These are phyloP conservation scores for Agrocybe praecox DNA, from an alignment of 768 basidiomycete genomes.

Conservation along the genomic window DNA sequence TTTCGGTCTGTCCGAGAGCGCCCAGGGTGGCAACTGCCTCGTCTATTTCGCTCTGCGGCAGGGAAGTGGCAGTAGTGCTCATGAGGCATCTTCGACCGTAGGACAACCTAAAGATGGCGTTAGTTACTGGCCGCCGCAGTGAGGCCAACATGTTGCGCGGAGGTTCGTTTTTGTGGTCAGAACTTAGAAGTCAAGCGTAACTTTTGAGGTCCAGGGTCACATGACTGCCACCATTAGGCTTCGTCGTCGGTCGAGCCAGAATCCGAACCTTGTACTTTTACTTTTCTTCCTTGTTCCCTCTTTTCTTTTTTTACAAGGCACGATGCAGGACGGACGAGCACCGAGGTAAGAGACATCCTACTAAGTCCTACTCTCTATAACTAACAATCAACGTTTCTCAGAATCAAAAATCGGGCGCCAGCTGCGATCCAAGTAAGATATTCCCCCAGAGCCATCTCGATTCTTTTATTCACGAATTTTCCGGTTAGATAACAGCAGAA, in stretches of 20 bases:
- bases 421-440: conserved; percentile 80
- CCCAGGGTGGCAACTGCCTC: not conserved
- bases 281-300: not conserved
- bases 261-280: not conserved
- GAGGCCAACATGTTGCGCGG: not conserved
- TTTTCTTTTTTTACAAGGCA: not conserved
- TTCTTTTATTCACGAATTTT: conserved; percentile 5
- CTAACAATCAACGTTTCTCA: conserved; percentile 26
- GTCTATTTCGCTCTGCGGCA: not conserved
- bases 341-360: conserved; percentile 63
- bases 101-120: not conserved
- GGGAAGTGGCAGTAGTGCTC: not conserved
- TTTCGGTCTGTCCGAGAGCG: not conserved
- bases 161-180: not conserved
- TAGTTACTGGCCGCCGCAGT: not conserved
- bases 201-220: not conserved
- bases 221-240: not conserved
- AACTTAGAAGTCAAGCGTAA: not conserved
- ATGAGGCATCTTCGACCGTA: not conserved
- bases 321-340: conserved; percentile 81
- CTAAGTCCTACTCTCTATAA: not conserved
- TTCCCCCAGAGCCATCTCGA: not conserved
- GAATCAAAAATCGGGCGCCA: conserved; percentile 95
- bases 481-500: conserved; percentile 90
- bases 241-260: not conserved